Evolutionary conservation across 2,329 filamentous ascomycete species (phyloP), one percentile per base, ranked within the genome.

Genomic region (Seiridium unicorne): DNA sequence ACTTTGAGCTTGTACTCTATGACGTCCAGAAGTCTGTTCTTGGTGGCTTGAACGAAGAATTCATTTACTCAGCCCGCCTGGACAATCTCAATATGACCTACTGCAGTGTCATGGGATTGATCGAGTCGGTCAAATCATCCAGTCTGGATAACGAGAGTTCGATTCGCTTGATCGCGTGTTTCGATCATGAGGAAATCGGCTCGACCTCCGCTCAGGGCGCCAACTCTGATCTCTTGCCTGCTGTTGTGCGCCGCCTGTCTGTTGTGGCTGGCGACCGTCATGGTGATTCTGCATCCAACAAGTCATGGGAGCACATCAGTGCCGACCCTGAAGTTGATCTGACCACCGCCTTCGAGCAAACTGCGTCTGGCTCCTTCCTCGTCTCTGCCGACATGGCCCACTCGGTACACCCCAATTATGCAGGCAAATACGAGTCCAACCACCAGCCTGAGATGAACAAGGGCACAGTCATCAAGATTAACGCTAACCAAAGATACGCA

Each of bases 311-410:
- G 65, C 76, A 79, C 60, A 62, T 78, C n/a, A 72, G 79, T 58
- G 76, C 79, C 42, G 81, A 84, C 61, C 76, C 76, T 26, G 86
- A 89, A 10, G 77, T 79, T 31, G 88, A 90, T 65, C 78, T 89
- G 11, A 79, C 87, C 5, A 97, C 93, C 1, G 92, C 93, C 40
- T 97, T 93, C 73, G 95, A 99, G 78, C 94, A 98, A 80, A 95
- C 92, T 1, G 84, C 97, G 57, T 86, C 93, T 5, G 90, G 90
- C 35, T 97, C 93, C 1, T 97, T 99, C 83, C 87, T 99, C 61
- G 84, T 99, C 64, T 97, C 92, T 5, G 95, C 95, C 57, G 95
- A 99, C 74, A 98, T 99, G 95, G 93, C 95, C 1, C 95, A 99
- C 79, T 90, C 90, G 4, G 89, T 99, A 11, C 92, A 99, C 76